A percentile compares a stretch with the other conserved stretches of the same genome.
These are phyloP conservation scores for Excoecaria agallocha DNA, from an alignment of 345 rosid genomes.

Conservation along the genomic window DNA sequence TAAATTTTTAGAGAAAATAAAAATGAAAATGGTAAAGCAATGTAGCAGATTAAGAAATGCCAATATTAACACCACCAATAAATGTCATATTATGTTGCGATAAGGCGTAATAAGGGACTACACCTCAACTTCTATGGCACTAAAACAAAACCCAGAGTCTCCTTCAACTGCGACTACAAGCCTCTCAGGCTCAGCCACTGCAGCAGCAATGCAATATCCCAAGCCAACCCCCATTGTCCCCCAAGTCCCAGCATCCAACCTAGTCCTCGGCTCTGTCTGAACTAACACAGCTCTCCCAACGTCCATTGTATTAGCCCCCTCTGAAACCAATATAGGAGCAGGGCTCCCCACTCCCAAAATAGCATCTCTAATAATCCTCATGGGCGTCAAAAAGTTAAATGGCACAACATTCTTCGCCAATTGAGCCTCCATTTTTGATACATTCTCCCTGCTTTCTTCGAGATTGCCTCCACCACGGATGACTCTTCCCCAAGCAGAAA, in stretches of 20 bases:
- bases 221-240: slow-evolving; percentile 99
- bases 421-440: slow-evolving; percentile 75
- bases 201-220: slow-evolving; percentile 98
- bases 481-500: slow-evolving; percentile 71
- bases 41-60: neutral
- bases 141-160: slow-evolving; percentile 96
- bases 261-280: slow-evolving; percentile 93
- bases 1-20: neutral
- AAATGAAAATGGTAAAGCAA: neutral
- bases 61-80: neutral
- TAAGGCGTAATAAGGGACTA: neutral
- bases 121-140: slow-evolving; percentile 99
- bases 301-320: slow-evolving; percentile 99
- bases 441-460: slow-evolving; percentile 68
- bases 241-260: slow-evolving; percentile 99
- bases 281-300: slow-evolving; percentile 90
- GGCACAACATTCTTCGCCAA: slow-evolving; percentile 90
- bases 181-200: slow-evolving; percentile 80
- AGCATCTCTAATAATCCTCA: slow-evolving; percentile 93
- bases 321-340: slow-evolving; percentile 82
- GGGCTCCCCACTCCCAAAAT: slow-evolving; percentile 68
- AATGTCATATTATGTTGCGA: neutral
- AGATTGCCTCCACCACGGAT: slow-evolving; percentile 78
- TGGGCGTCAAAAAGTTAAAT: slow-evolving; percentile 82
- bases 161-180: slow-evolving; percentile 97